A percentile compares a stretch with the other conserved stretches of the same genome.
Conservation (phyloP, 768 basidiomycete species). For the Tulasnella sp. region DNA sequence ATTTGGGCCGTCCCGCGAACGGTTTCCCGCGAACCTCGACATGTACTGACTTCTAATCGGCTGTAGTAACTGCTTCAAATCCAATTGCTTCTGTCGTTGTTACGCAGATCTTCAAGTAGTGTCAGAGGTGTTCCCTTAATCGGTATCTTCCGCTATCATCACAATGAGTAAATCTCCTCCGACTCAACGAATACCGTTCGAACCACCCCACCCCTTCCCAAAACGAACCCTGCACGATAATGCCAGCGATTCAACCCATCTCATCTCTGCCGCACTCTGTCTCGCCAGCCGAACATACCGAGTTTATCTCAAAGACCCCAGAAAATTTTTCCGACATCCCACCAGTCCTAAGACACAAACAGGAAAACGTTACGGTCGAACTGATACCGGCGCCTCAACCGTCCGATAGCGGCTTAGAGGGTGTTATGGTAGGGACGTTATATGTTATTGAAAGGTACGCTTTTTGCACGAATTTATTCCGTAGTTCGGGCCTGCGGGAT, state of each 20-base stretch:
- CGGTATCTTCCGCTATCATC: slow-evolving; percentile 5
- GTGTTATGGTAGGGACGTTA: slow-evolving; percentile 47
- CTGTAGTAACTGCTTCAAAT: not conserved
- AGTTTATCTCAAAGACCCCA: slow-evolving; percentile 74
- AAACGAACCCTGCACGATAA: not conserved
- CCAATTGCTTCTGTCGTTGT: not conserved
- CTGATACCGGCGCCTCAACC: slow-evolving; percentile 71
- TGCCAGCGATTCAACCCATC: slow-evolving; percentile 40
- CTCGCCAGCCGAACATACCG: slow-evolving; percentile 63
- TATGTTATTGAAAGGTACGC: slow-evolving; percentile 82
- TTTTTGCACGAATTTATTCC: not conserved
- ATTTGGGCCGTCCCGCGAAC: not conserved
- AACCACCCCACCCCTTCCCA: not conserved
- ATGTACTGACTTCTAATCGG: not conserved
- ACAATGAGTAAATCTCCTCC: not conserved
- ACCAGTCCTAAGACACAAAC: slow-evolving; percentile 69
- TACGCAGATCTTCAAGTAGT: not conserved
- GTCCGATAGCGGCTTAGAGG: slow-evolving; percentile 51
- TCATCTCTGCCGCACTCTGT: slow-evolving; percentile 46
- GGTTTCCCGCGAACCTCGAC: not conserved
- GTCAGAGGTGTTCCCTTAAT: not conserved
- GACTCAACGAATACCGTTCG: not conserved
- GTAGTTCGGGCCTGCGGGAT: not conserved
- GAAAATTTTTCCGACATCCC: slow-evolving; percentile 80
- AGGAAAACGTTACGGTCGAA: slow-evolving; percentile 63